These are phyloP conservation scores for Cymbomonas tetramitiformis DNA, from an alignment of 139 green algal species.

Conservation along the genomic window DNA sequence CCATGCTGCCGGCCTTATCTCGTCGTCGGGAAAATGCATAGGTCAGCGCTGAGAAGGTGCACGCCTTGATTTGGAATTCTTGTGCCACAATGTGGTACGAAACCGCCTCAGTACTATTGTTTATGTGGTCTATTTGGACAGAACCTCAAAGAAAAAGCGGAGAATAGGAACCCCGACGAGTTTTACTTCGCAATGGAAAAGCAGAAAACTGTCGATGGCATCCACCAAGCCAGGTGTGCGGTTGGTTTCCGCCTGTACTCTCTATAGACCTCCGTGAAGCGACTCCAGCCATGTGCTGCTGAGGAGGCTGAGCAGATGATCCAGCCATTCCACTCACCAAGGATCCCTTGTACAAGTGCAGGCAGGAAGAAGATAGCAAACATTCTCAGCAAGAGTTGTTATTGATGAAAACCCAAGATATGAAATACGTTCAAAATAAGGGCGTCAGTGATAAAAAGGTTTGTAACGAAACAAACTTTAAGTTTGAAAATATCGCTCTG, in stretches of 20 bases:
- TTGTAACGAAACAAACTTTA: not conserved
- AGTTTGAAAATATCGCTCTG: slow-evolving; percentile 9
- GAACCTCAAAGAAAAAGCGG: slow-evolving; percentile 68
- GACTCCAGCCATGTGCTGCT: too few relatives aligned
- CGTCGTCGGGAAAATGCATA: too few relatives aligned
- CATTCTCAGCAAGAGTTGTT: slow-evolving; percentile 76
- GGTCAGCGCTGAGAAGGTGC: too few relatives aligned
- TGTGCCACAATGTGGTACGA: too few relatives aligned
- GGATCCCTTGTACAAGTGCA: not conserved
- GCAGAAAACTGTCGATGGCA: slow-evolving; percentile 52
- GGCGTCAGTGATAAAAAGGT: slow-evolving; percentile 56
- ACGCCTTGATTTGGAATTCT: too few relatives aligned
- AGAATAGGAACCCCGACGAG: slow-evolving; percentile 90
- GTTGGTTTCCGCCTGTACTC: not conserved
- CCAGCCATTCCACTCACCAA: too few relatives aligned
- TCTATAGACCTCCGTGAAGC: not conserved
- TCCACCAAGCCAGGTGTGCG: slow-evolving; percentile 40
- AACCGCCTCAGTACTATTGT: not conserved
- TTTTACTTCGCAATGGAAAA: slow-evolving; percentile 97
- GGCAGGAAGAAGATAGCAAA: slow-evolving; percentile 53
- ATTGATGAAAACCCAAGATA: slow-evolving; percentile 88
- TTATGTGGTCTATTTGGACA: slow-evolving; percentile 24
- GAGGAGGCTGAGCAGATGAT: too few relatives aligned
- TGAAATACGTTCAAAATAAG: slow-evolving; percentile 65
- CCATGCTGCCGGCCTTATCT: too few relatives aligned